Base-by-base conservation (phyloP, 2,329 filamentous ascomycete species). In the Neopestalotiopsis clavispora region DNA sequence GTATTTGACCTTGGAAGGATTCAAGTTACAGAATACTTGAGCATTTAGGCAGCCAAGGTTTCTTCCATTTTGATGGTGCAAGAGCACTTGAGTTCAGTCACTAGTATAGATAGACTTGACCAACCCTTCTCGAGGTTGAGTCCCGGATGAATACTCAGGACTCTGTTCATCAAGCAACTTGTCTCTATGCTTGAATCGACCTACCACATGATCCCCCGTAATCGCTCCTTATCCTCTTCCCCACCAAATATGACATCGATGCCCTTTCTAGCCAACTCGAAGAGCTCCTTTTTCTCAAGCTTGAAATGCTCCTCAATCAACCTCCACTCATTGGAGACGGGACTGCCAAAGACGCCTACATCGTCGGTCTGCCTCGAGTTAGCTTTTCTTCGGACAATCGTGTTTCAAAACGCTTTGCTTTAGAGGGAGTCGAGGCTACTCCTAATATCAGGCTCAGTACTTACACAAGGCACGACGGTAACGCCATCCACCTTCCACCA, bases 271-370 rank as follows among this genome's bases (percentile, higher is more conserved):
- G 88, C 89, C 23, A 95, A 79, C 0, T 78, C 77, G 67, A 89
- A 83, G 1, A 87, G 81, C 17, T 85, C 82, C 4, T 75, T 69
- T 3, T 76, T 77, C 13, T 75, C 76, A 6, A 96, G 83, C 0
- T 80, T 77, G 74, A 96, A 96, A 76, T 95, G 89, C 72, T 90
- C 79, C 1, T 91, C 90, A 3, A 92, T 91, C 2, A 96, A 86
- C 7, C 84, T 81, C 78, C 95, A 95, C 78, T 97, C 94, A 72
- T 94, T 90, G 0, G 92, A 94, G 4, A 95, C 80, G 0, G 88
- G 85, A 75, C 92, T 95, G 64, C 90, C 91, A 74, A 96, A 96
- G 28, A 96, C 89, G 1, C 93, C 94, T 10, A 95, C 91, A 74
- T 96, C 93, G 76, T 96, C 94, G 1, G 93, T 96, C 92, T 94